Base-by-base conservation (phyloP, 2,329 filamentous ascomycete species). In the Paracamarosporium sp. region DNA sequence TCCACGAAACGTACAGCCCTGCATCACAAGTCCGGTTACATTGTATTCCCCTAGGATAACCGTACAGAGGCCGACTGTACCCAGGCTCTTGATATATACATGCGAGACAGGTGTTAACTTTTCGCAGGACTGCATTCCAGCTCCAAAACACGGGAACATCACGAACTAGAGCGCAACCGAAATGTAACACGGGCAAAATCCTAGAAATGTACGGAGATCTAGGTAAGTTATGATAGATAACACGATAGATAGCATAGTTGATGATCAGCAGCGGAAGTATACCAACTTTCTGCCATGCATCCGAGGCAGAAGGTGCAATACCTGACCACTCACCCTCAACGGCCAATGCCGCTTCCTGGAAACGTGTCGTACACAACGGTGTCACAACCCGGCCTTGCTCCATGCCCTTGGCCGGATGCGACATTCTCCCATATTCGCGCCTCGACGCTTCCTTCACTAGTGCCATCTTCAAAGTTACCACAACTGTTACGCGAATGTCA, bases 391-490 rank as follows among this genome's bases (percentile, higher is more conserved):
- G 74, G 71, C 35, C 68, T 71, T 0, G 77, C 88, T 20, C 79
- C 80, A 0, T 79, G 90, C 25, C 84, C 87, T 1, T 82, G 74
- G 53, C 66, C 68, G 1, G 62, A 66, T 24, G 50, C 54, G 8
- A 62, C 63, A 22, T 75, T 76, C 61, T 72, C 74, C 20, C 76
- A 76, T 60, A 79, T 77, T 8, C 77, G 74, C 36, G 67, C 74
- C 28, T 73, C 88, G 27, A 79, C 79, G 0, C 78, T 90, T 20
- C 83, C 87, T 0, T 81, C 85, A 0, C 67, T 86, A 1, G 81
- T 88, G 30, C 78, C 85, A 0, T 84, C 84, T 0, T 76, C 82
- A 0, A 84, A 87, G 12, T 81, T 91, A 0, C 84, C 85, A 0
- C 71, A 75, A 2, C 73, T 89, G 1, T 80, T 90, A 15, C 79